phyloP scores from a whole-genome alignment of 1,139 yeast genomes.

The Lodderomyces pseudojiufengensis region DNA sequence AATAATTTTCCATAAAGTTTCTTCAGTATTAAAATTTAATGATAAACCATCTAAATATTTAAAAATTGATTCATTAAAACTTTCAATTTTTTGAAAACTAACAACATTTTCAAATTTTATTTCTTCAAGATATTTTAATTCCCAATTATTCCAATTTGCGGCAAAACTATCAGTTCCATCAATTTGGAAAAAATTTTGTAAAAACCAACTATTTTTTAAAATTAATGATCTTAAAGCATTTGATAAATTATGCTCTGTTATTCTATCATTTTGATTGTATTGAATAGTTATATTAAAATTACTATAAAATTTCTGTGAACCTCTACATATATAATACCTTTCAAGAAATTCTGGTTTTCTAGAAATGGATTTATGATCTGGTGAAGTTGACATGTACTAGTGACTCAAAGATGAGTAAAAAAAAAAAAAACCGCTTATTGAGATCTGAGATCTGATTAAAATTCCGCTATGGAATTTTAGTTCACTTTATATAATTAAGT shows the following conservation, averaged over 20 bases:
- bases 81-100: constrained; percentile 12
- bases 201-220: constrained; percentile 20
- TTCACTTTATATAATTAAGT: too few species aligned
- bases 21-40: constrained; percentile 8
- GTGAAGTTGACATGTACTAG: too few species aligned
- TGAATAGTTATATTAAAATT: constrained; percentile 28
- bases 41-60: constrained; percentile 14
- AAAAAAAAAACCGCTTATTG: too few species aligned
- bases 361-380: constrained; percentile 1
- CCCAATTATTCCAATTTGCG: constrained; percentile 16
- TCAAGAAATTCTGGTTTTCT: constrained; percentile 20
- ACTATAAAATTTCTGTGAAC: constrained; percentile 20
- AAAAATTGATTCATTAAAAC: constrained; percentile 17
- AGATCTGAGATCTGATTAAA: too few species aligned
- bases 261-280: constrained; percentile 17
- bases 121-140: constrained; percentile 16
- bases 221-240: constrained; percentile 24
- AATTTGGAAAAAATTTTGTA: constrained; percentile 18
- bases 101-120: constrained; percentile 30
- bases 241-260: constrained; percentile 21
- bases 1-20: constrained; percentile 33
- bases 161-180: constrained; percentile 11
- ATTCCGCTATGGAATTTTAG: too few species aligned
- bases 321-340: constrained; percentile 26
- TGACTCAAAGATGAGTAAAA: too few species aligned